A percentile compares a stretch with the other conserved stretches of the same genome.
phyloP scores from a whole-genome alignment of 306 rosid genomes.

The Ammopiptanthus mongolicus region DNA sequence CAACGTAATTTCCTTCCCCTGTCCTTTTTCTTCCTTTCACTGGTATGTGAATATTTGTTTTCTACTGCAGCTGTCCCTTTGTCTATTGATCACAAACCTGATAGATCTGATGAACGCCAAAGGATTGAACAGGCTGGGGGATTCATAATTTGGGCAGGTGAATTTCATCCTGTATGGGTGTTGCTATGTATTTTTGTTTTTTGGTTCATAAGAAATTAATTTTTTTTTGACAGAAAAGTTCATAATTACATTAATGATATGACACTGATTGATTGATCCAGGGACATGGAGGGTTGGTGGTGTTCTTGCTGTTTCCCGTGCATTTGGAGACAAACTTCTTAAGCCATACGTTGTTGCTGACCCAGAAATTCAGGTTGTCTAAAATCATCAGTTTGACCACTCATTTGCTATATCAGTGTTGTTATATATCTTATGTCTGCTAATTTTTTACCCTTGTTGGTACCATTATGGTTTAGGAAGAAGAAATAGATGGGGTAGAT shows the following conservation, averaged over 20 bases:
- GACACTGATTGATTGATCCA: constrained; percentile 28
- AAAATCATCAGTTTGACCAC: not conserved
- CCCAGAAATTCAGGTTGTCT: constrained; percentile 78
- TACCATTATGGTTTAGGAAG: constrained; percentile 50
- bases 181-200: not conserved
- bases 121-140: constrained; percentile 94
- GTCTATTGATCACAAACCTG: constrained; percentile 86
- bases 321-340: constrained; percentile 84
- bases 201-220: not conserved
- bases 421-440: not conserved
- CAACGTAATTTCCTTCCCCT: not conserved
- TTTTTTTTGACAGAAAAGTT: not conserved
- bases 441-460: constrained; percentile 11
- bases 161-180: not conserved
- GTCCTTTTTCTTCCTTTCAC: not conserved
- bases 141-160: constrained; percentile 87
- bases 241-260: not conserved
- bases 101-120: constrained; percentile 78
- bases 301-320: constrained; percentile 90
- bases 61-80: constrained; percentile 63
- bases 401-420: constrained; percentile 8
- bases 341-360: constrained; percentile 86
- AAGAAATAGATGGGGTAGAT: constrained; percentile 69
- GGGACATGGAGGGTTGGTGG: constrained; percentile 99
- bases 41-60: not conserved